Base-by-base conservation (phyloP, 257 asterid genomes). In the Echites panduratus region DNA sequence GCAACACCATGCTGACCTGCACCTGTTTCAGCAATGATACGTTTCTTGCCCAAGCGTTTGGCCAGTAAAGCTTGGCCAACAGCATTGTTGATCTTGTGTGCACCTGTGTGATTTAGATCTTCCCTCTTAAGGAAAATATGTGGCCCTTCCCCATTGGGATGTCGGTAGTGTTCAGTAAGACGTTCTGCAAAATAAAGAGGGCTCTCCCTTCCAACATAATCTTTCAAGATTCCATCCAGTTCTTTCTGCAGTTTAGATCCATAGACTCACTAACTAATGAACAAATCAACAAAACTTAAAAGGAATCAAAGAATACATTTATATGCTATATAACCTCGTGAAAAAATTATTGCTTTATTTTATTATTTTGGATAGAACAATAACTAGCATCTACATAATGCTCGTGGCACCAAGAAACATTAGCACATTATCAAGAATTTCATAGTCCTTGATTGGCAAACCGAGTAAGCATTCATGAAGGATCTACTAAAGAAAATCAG, bases 1-100 rank as follows among this genome's bases (percentile, higher is more conserved):
- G 97, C 99, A 78, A 91, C 99, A 73, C 99, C 99, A 73, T 94
- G 99, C 83, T 94, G 99, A 68, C 99, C 98, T 50, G 99, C 99
- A 63, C 99, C 98, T 69, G 98, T 94, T 81, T 91, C 99, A 56
- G 97, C 99, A 72, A 94, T 91, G 58, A 91, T 88, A 16, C 96
- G 96, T 75, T 86, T 79, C 89, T 91, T 91, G 38, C 97, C 99
- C 71, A 94, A 79, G 44, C 93, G 96, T 80, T 88, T 91, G 45
- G 99, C 99, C 43, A 89, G 97, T 80, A 93, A 85, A 68, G 90
- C 98, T 76, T 93, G 97, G 29, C 86, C 98, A 59, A 93, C 88
- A 1, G 96, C 99, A 77, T 91, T 94, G 80, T 94, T 94, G 70
- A 91, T 94, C 62, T 94, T 94, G 87, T 94, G 99, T 16, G 99